A percentile compares a stretch with the other conserved stretches of the same genome.
These are phyloP conservation scores for Daldinia loculata DNA, from an alignment of 495 filamentous ascomycete species.

Conservation along the genomic window DNA sequence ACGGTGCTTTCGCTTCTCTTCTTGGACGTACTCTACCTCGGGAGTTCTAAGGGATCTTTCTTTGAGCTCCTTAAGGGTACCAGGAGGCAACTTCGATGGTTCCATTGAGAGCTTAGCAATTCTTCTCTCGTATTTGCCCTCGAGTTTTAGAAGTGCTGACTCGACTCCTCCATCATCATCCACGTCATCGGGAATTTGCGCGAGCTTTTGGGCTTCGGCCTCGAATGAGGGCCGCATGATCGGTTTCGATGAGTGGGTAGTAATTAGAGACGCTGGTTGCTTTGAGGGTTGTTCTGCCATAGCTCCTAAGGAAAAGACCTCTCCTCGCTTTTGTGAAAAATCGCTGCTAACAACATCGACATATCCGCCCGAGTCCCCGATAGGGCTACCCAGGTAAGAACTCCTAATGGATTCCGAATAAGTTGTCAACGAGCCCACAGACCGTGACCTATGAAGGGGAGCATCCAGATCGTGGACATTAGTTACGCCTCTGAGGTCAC, in stretches of 20 bases:
- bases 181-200: slow-evolving; percentile 84
- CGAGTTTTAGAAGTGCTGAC: slow-evolving; percentile 88
- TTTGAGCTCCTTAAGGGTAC: slow-evolving; percentile 25
- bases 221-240: slow-evolving; percentile 88
- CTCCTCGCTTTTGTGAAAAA: slow-evolving; percentile 48
- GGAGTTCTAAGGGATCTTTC: slow-evolving; percentile 22
- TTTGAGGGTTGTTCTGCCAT: slow-evolving; percentile 61
- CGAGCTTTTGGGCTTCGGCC: slow-evolving; percentile 85
- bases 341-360: slow-evolving; percentile 56
- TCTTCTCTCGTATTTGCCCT: slow-evolving; percentile 79
- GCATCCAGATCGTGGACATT: slow-evolving; percentile 75
- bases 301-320: slow-evolving; percentile 67
- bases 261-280: slow-evolving; percentile 67
- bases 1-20: slow-evolving; percentile 59
- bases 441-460: slow-evolving; percentile 67
- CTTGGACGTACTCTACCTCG: slow-evolving; percentile 40
- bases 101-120: slow-evolving; percentile 55
- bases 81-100: slow-evolving; percentile 35
- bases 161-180: slow-evolving; percentile 92
- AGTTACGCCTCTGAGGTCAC: slow-evolving; percentile 81
- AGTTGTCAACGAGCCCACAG: slow-evolving; percentile 74
- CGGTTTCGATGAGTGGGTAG: slow-evolving; percentile 77
- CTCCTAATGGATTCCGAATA: slow-evolving; percentile 73
- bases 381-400: slow-evolving; percentile 61
- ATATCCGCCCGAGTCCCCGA: slow-evolving; percentile 49